Base-by-base conservation (phyloP, 768 basidiomycete species). In the Aureoboletus auriporus region DNA sequence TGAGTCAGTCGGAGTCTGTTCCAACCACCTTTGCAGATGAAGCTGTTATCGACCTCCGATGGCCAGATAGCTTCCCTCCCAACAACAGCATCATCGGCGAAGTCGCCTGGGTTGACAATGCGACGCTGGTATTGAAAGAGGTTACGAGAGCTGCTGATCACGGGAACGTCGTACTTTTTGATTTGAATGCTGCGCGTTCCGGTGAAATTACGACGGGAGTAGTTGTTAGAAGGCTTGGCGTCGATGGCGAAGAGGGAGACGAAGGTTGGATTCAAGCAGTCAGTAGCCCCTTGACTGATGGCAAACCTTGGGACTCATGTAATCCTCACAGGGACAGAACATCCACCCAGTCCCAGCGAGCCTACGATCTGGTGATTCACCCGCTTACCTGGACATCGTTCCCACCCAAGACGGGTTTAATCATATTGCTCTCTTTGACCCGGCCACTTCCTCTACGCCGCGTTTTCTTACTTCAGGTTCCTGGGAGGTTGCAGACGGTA, bases 251-350 rank as follows among this genome's bases (percentile, higher is more conserved):
- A 58, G 77, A 95, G 60, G 86, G 83, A 0, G 95, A 96, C 60
- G 82, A 82, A 33, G 96, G 96, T 1, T 99, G 96, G 96, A 92
- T 97, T 52, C 90, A 97, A 43, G 71, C 80, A 51, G 93, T 91
- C 54, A 51, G 85, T 73, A 28, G 45, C 41, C 23, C 14, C 26
- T 50, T 37, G n/a, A 39, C 26, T 50, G 41, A 46, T 38, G n/a
- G 20, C 30, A 45, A 26, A 47, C 37, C 43, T 36, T 16, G 39
- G 16, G 35, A 47, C 46, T 57, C 34, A 52, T 59, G 38, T 49
- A 33, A 42, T 51, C 56, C 43, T 54, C 31, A 44, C 56, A 89
- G 86, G 72, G 66, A 14, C 87, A 87, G 72, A 75, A 69, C 23
- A 82, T 92, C 33, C 71, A 75, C 52, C 77, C 80, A 1, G 69